phyloP scores from a whole-genome alignment of 495 filamentous ascomycete species.

The Neurospora sp. region DNA sequence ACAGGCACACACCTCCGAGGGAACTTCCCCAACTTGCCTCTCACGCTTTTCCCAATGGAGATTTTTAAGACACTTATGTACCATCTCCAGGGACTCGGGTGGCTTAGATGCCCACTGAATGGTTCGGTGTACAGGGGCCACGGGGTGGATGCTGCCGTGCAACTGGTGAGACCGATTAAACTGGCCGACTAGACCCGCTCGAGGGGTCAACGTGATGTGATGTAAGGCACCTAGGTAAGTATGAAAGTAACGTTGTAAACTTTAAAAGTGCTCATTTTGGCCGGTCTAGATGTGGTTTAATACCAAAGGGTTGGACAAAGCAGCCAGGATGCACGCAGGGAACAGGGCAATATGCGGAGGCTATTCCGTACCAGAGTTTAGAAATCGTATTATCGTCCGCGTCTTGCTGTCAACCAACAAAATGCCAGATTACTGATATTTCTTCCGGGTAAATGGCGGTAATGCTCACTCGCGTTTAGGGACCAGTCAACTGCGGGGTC shows the following conservation, averaged over 20 bases:
- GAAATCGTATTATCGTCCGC: neutral
- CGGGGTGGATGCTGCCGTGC: neutral
- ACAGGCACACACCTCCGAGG: neutral
- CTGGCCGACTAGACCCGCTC: neutral
- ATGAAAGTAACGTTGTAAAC: neutral
- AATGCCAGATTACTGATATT: neutral
- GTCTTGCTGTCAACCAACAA: neutral
- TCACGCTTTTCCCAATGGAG: too few relatives aligned
- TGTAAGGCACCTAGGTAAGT: neutral
- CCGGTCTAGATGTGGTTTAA: neutral
- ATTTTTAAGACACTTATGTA: neutral
- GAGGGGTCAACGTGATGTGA: neutral
- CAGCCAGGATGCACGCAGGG: neutral
- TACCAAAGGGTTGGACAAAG: too few relatives aligned
- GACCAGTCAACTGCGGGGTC: neutral
- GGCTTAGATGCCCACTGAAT: neutral
- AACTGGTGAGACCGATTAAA: neutral
- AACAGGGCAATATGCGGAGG: neutral
- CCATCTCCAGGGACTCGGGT: neutral
- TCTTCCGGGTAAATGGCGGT: neutral
- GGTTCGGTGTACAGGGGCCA: neutral
- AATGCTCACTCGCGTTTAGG: neutral
- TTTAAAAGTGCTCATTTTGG: neutral
- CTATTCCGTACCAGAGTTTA: neutral
- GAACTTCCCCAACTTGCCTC: too few relatives aligned